Base-by-base conservation (phyloP, 2,329 filamentous ascomycete genomes). In the Helminthosporium solani region DNA sequence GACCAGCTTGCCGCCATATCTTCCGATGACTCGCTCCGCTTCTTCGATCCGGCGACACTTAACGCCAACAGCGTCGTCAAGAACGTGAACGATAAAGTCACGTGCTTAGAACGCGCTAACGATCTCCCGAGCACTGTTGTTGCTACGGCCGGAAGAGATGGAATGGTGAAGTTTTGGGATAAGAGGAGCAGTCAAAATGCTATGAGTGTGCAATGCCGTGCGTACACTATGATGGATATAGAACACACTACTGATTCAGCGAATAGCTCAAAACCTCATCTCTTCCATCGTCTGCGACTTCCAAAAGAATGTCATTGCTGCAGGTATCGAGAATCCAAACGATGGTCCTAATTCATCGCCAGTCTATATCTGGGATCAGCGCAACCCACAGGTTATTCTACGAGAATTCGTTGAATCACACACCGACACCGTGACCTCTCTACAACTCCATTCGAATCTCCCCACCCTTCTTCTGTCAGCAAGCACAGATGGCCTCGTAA, bases 401-500 rank as follows among this genome's bases (percentile, higher is more conserved):
- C 63, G 73, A 19, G 60, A 67, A 21, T 73, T 74, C 49, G 60
- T 67, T 18, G 75, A 78, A 47, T 75, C 71, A 3, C 75, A 78
- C 48, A 77, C 72, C 44, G 82, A 85, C 61, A 82, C 82, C 44
- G 75, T 85, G 44, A 85, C 82, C 2, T 77, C 80, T 56, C 70
- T 85, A 1, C 74, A 77, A 61, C 83, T 84, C 58, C 84, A 88
- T 66, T 83, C 84, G 0, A 73, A 70, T 2, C 73, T 80, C 39
- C 76, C 80, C 0, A 76, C 79, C 35, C 73, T 87, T 14, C 78
- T 92, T 5, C 76, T 92, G 9, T 89, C 87, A 1, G 87, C 86
- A 34, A 89, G 86, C 30, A 92, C 87, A 12, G 88, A 94, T 68
- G 87, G 87, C 6, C 79, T 92, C 1, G 79, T 92, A 58, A 90